Base-by-base conservation (phyloP, 257 asterid genomes). In the Schizonepeta tenuifolia region DNA sequence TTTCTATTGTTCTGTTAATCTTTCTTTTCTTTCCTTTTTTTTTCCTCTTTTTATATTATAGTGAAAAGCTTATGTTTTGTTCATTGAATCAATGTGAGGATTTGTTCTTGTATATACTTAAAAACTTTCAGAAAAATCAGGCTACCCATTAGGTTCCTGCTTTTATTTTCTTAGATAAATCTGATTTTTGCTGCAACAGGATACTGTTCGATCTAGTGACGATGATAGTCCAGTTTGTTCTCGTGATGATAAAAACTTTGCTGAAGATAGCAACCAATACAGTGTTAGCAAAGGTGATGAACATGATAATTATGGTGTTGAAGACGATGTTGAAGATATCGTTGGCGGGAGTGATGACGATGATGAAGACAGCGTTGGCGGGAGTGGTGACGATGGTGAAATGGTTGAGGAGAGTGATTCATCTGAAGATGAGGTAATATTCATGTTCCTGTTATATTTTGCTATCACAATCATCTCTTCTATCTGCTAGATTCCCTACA, bases 371-470 rank as follows among this genome's bases (percentile, higher is more conserved):
- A 74, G 47, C 22, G 71, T 36, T 69, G 74, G 75, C 14, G 86
- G 70, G 75, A 87, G 87, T 61, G 88, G 82, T 46, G 81, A 84
- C 68, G 76, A 90, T 31, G 79, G 63, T 33, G 76, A 82, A 76
- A 83, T 54, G 47, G 89, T 83, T 41, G 89, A 86, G 60, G 96
- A 87, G 83, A 89, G 96, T 65, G 96, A 89, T 78, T 89, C 96
- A 31, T 89, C 96, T 50, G 96, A 89, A 86, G 96, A 89, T 66
- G 96, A 89, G 96, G 96, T 89, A 20, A 20, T 69, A 78, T 35
- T 67, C 28, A 26, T 20, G n/a, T 47, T 53, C 63, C 66, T 41
- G 57, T 50, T 69, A 49, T 57, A 21, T 33, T 54, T 77, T 74
- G 4, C 47, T 63, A 13, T 57, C 3, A 36, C 63, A 59, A 8